Conservation (phyloP, 495 filamentous ascomycete genomes). For the Neurospora hispaniola region DNA sequence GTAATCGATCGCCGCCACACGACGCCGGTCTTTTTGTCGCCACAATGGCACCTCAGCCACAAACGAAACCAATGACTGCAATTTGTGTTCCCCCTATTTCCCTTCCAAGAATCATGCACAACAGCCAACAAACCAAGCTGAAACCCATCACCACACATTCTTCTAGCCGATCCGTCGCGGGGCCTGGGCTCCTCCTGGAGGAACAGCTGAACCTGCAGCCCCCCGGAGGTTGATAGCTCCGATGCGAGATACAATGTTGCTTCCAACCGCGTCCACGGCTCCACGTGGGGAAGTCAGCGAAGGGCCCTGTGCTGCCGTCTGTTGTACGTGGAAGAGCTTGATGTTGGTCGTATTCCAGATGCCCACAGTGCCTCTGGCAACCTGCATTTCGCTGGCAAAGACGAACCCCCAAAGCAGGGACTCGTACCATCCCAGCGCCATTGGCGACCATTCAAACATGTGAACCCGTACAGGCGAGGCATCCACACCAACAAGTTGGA, state of each 20-base stretch:
- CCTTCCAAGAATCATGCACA: not conserved
- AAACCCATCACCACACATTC: not conserved
- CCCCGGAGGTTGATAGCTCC: constrained; percentile 59
- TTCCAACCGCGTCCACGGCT: constrained; percentile 92
- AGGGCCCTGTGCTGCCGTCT: constrained; percentile 68
- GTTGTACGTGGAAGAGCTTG: constrained; percentile 82
- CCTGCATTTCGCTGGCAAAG: constrained; percentile 81
- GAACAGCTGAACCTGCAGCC: constrained; percentile 2
- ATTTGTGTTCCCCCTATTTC: not conserved
- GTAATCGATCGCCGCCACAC: not conserved
- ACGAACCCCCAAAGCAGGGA: constrained; percentile 92
- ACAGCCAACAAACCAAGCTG: not conserved
- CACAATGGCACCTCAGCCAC: not conserved
- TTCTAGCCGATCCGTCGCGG: not conserved
- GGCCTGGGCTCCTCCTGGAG: not conserved
- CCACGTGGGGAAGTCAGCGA: constrained; percentile 75
- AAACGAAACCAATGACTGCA: not conserved
- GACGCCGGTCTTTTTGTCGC: not conserved
- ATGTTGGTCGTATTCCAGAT: constrained; percentile 91
- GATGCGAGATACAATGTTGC: constrained; percentile 78
- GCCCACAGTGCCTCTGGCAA: constrained; percentile 79
- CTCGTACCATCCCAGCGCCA: constrained; percentile 94
- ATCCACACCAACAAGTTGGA: constrained; percentile 52
- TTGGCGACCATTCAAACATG: constrained; percentile 88
- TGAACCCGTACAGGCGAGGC: constrained; percentile 68